These are phyloP conservation scores for Didymella glomerata DNA, from an alignment of 2,329 filamentous ascomycete species.

Conservation along the genomic window DNA sequence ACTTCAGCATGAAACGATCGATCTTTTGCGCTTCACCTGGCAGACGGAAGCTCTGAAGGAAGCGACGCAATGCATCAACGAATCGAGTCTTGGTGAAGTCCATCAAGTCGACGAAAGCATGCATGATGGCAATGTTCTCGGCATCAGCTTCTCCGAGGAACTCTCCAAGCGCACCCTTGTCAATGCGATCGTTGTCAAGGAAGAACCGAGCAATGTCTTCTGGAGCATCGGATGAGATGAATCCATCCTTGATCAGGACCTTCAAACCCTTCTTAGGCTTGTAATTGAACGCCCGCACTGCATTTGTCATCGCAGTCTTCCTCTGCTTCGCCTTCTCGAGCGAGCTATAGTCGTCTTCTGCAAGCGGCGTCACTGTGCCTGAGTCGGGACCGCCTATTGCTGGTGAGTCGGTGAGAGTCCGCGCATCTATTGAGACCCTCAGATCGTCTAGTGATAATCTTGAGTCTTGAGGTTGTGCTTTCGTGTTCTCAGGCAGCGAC, in stretches of 20 bases:
- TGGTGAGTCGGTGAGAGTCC: slow-evolving; percentile 67
- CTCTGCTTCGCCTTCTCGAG: slow-evolving; percentile 94
- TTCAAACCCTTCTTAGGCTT: slow-evolving; percentile 96
- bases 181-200: slow-evolving; percentile 79
- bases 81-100: slow-evolving; percentile 92
- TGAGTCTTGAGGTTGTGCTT: slow-evolving; percentile 54
- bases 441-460: slow-evolving; percentile 66
- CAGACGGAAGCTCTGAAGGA: slow-evolving; percentile 91
- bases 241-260: slow-evolving; percentile 80
- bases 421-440: slow-evolving; percentile 80
- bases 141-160: slow-evolving; percentile 93
- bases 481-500: slow-evolving; percentile 59
- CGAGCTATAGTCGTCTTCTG: slow-evolving; percentile 89
- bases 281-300: slow-evolving; percentile 93
- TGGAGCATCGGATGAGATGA: slow-evolving; percentile 81
- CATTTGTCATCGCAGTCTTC: slow-evolving; percentile 91
- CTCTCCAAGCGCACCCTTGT: slow-evolving; percentile 93
- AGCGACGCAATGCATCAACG: slow-evolving; percentile 88
- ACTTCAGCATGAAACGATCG: slow-evolving; percentile 99
- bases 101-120: slow-evolving; percentile 95
- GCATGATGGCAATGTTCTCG: slow-evolving; percentile 96
- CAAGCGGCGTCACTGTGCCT: slow-evolving; percentile 53
- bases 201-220: slow-evolving; percentile 87
- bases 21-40: slow-evolving; percentile 99
- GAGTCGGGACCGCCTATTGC: slow-evolving; percentile 61